Conservation (phyloP, 495 filamentous ascomycete genomes). For the Xylaria bambusicola region DNA sequence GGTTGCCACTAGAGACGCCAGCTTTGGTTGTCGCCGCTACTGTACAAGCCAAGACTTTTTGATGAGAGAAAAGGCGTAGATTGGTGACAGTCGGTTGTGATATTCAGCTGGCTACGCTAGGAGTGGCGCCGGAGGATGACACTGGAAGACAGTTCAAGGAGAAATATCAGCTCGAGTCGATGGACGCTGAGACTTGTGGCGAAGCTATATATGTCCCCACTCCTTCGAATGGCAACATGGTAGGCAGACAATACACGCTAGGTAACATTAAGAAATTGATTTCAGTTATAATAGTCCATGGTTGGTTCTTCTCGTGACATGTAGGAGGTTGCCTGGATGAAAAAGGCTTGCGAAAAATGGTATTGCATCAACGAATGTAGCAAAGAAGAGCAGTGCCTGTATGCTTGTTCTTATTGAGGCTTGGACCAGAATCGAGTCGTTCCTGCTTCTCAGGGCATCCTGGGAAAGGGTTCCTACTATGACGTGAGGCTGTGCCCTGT, state of each 20-base stretch:
- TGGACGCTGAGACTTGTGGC: slow-evolving; percentile 6
- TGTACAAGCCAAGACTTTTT: not conserved
- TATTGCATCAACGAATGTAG: no score
- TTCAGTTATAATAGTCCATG: slow-evolving; percentile 15
- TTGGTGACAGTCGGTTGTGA: not conserved
- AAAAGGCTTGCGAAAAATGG: no score
- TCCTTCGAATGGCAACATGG: slow-evolving; percentile 21
- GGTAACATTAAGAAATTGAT: slow-evolving; percentile 35
- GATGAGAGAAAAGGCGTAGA: not conserved
- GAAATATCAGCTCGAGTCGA: not conserved
- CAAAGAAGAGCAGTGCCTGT: no score
- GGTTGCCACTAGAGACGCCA: not conserved
- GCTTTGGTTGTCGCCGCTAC: not conserved
- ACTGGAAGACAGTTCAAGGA: not conserved
- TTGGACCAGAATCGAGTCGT: no score
- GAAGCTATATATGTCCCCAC: slow-evolving; percentile 9
- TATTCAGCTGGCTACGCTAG: not conserved
- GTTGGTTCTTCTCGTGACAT: not conserved
- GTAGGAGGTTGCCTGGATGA: not conserved
- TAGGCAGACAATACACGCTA: slow-evolving; percentile 34
- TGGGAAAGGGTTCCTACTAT: no score
- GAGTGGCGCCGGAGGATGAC: not conserved
- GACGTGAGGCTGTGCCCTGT: slow-evolving; percentile 24
- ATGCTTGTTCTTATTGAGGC: no score
- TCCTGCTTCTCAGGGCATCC: no score